These are phyloP conservation scores for Salix caprea DNA, from an alignment of 345 rosid genomes.

Conservation along the genomic window DNA sequence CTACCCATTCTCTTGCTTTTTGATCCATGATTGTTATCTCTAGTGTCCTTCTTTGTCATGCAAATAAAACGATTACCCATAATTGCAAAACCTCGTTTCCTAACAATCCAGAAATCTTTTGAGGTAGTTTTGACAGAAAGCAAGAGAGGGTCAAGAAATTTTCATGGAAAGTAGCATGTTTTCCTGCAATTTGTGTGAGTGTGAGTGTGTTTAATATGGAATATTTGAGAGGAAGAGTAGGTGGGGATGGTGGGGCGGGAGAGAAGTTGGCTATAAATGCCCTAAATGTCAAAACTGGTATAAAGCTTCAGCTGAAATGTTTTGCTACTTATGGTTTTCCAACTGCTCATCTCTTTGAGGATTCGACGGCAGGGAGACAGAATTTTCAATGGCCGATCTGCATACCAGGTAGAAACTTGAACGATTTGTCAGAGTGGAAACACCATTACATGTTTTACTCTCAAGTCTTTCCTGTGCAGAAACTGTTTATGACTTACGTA, in stretches of 20 bases:
- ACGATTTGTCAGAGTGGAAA: too few species aligned
- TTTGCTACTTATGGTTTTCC: not conserved
- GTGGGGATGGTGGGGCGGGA: not conserved
- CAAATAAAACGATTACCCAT: constrained; percentile 86
- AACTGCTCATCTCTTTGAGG: not conserved
- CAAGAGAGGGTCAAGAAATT: not conserved
- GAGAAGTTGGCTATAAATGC: constrained; percentile 7
- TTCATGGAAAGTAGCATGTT: not conserved
- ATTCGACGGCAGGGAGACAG: too few species aligned
- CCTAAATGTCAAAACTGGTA: not conserved
- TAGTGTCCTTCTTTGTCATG: constrained; percentile 64
- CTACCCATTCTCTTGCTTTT: constrained; percentile 73
- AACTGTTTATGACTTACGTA: too few species aligned
- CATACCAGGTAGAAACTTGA: too few species aligned
- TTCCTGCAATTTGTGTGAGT: not conserved
- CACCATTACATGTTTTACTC: too few species aligned
- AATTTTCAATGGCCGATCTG: too few species aligned
- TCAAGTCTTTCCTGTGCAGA: too few species aligned
- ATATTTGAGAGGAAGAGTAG: not conserved
- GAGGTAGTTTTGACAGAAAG: not conserved
- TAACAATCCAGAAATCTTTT: not conserved
- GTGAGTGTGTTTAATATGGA: too few species aligned
- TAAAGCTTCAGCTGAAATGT: not conserved
- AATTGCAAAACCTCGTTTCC: constrained; percentile 6
- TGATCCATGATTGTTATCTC: constrained; percentile 45